Percentiles rank a stretch among this genome's conserved stretches.
Evolutionary conservation across 2,329 filamentous ascomycete genomes (phyloP).

Genomic region (Polytolypa hystricis): DNA sequence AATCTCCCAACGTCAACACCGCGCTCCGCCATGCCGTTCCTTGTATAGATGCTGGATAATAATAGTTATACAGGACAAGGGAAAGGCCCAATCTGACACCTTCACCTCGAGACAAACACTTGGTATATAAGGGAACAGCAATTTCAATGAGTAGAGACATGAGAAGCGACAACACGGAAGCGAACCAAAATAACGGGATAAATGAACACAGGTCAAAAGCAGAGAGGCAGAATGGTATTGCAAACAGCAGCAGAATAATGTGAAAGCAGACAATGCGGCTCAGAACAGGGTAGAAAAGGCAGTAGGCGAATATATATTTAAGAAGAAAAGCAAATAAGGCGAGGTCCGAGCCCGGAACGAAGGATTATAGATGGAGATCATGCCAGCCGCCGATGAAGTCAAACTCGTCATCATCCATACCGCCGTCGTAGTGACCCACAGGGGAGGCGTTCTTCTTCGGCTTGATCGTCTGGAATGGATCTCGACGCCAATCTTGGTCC

Average conservation of each 20-base stretch:
- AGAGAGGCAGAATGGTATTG: constrained; percentile 1
- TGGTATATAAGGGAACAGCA: no score
- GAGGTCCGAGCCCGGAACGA: constrained; percentile 11
- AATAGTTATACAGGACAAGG: constrained; percentile 5
- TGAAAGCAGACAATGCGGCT: constrained; percentile 1
- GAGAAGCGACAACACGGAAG: no score
- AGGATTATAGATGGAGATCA: constrained; percentile 51
- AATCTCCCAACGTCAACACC: constrained; percentile 6
- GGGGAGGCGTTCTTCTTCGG: constrained; percentile 19
- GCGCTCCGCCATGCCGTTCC: constrained; percentile 9
- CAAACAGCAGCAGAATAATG: constrained; percentile 1
- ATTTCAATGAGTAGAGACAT: no score
- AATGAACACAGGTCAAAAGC: constrained; percentile 3
- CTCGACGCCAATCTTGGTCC: constrained; percentile 38
- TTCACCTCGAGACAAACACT: constrained; percentile 1
- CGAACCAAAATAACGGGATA: constrained; percentile 3
- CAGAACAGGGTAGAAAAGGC: constrained; percentile 4
- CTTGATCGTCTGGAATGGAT: constrained; percentile 21
- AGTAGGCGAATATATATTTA: constrained; percentile 1
- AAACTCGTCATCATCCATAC: constrained; percentile 52
- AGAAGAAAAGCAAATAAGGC: constrained; percentile 12
- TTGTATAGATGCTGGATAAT: constrained; percentile 5
- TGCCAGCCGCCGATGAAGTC: constrained; percentile 95
- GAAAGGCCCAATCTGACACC: not conserved
- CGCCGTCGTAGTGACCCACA: constrained; percentile 40